Conservation (phyloP, 345 rosid genomes). For the Clarkia xantiana region DNA sequence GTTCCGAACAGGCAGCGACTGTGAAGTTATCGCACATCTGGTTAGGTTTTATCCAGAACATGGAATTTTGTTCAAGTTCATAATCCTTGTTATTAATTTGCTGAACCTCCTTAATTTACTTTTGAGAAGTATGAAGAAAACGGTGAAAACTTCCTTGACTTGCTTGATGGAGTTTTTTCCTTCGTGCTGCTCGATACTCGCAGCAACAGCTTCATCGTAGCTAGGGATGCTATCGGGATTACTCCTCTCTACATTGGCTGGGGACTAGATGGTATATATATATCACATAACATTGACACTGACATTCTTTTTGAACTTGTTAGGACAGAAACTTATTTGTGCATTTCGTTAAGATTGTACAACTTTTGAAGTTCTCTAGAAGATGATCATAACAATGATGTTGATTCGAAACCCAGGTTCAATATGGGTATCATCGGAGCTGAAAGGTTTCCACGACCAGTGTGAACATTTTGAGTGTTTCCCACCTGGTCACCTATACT, state of each 20-base stretch:
- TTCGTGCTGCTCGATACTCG: slow-evolving; percentile 75
- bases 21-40: slow-evolving; percentile 87
- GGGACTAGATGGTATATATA: slow-evolving; percentile 59
- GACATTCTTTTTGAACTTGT: too few species aligned
- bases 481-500: slow-evolving; percentile 86
- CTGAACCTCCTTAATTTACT: background rate
- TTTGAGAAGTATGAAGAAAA: slow-evolving; percentile 56
- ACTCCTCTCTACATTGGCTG: slow-evolving; percentile 85
- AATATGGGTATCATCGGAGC: slow-evolving; percentile 71
- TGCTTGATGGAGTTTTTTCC: slow-evolving; percentile 85
- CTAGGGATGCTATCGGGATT: slow-evolving; percentile 79
- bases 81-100: background rate
- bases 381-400: background rate
- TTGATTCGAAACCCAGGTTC: slow-evolving; percentile 30
- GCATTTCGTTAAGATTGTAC: too few species aligned
- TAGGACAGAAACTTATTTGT: too few species aligned
- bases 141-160: slow-evolving; percentile 63
- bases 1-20: slow-evolving; percentile 82
- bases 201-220: slow-evolving; percentile 63
- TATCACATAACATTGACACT: too few species aligned
- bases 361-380: too few species aligned
- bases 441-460: slow-evolving; percentile 80
- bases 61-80: background rate
- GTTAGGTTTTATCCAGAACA: slow-evolving; percentile 14
- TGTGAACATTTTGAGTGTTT: slow-evolving; percentile 81